These are phyloP conservation scores for Blastobotrys raffinosifermentans DNA, from an alignment of 1,139 yeast species.

Conservation along the genomic window DNA sequence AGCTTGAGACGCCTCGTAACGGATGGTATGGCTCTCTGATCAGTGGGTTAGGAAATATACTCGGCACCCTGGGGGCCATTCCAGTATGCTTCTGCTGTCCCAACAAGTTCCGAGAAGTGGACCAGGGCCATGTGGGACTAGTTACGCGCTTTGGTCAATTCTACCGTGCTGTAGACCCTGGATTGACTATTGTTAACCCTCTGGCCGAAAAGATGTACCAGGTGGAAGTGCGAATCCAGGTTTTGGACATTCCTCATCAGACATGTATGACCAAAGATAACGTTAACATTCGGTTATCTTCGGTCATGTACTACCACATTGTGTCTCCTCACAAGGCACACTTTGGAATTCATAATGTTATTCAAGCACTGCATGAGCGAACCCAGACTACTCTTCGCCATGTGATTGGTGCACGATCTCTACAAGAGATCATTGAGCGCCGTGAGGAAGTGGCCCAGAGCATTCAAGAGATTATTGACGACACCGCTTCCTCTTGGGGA, in stretches of 20 bases:
- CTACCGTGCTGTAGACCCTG: slow-evolving; percentile 64
- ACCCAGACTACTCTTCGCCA: slow-evolving; percentile 73
- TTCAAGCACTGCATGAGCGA: slow-evolving; percentile 58
- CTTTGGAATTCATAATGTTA: slow-evolving; percentile 52
- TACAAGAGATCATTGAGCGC: slow-evolving; percentile 72
- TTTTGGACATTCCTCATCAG: slow-evolving; percentile 62
- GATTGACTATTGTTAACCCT: slow-evolving; percentile 59
- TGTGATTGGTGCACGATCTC: slow-evolving; percentile 59
- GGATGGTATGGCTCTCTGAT: slow-evolving; percentile 41
- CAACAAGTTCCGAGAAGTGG: slow-evolving; percentile 57
- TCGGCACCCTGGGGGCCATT: slow-evolving; percentile 52
- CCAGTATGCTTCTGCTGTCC: slow-evolving; percentile 54
- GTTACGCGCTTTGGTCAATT: slow-evolving; percentile 66
- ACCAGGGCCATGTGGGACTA: slow-evolving; percentile 67
- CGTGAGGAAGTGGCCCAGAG: slow-evolving; percentile 67
- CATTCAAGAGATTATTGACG: slow-evolving; percentile 56
- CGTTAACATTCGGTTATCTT: slow-evolving; percentile 54
- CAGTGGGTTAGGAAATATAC: slow-evolving; percentile 40
- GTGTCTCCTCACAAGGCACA: slow-evolving; percentile 65
- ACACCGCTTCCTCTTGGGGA: slow-evolving; percentile 69
- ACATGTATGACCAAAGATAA: slow-evolving; percentile 67
- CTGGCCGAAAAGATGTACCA: slow-evolving; percentile 52
- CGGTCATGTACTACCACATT: slow-evolving; percentile 64
- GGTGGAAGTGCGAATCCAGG: slow-evolving; percentile 55
- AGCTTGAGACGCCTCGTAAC: slow-evolving; percentile 31